Conservation (phyloP, 768 basidiomycete genomes). For the Trametes maxima region DNA sequence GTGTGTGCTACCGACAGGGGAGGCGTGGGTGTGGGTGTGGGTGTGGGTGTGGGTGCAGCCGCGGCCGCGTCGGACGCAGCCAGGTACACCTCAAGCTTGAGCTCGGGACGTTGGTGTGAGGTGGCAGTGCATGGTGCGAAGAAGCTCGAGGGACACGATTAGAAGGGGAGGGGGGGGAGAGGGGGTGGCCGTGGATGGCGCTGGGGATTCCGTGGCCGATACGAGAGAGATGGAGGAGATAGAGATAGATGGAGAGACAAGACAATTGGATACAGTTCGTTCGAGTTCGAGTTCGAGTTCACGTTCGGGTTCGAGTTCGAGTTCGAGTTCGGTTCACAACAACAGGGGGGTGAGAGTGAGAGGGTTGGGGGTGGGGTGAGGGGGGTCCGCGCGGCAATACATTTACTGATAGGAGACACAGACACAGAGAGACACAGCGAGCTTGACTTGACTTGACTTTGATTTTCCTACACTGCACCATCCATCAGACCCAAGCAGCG, state of each 20-base stretch:
- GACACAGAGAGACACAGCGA: too few species aligned
- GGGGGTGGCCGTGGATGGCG: not conserved
- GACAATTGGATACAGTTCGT: constrained; percentile 13
- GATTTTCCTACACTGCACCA: constrained; percentile 14
- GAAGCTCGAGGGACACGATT: not conserved
- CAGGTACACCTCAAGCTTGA: too few species aligned
- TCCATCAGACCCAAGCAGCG: not conserved
- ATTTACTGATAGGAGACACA: not conserved
- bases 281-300: not conserved
- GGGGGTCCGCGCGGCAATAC: not conserved
- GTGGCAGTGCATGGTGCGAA: not conserved
- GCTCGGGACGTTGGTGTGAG: too few species aligned
- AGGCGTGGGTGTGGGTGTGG: not conserved
- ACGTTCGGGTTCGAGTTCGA: not conserved
- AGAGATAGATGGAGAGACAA: not conserved
- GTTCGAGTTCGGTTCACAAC: constrained; percentile 3
- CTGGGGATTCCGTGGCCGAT: not conserved
- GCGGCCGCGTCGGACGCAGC: not conserved
- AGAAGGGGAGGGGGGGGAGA: not conserved
- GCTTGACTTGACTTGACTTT: not conserved
- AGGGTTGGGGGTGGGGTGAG: not conserved
- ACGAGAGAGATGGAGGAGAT: not conserved
- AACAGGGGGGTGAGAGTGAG: constrained; percentile 9
- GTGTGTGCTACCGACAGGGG: not conserved
- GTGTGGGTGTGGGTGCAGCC: constrained; percentile 1